Percentiles rank a stretch among this genome's conserved stretches.
phyloP scores from a whole-genome alignment of 2,329 filamentous ascomycete genomes.

The Apiospora malaysiana region DNA sequence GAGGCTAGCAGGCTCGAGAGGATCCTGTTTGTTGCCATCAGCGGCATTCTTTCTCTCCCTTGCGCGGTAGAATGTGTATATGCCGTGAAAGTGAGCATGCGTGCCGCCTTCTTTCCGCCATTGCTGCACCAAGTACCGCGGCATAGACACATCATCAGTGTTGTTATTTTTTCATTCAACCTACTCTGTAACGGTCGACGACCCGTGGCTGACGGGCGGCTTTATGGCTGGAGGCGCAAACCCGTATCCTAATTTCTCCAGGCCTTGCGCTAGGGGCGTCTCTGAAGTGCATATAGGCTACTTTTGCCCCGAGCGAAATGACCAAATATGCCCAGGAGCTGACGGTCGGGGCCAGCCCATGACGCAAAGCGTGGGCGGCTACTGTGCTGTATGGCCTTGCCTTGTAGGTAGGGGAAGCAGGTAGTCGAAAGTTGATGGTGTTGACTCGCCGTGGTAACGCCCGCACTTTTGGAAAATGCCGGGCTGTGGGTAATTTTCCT shows the following conservation, averaged over 20 bases:
- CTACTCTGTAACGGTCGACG: background rate
- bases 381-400: background rate
- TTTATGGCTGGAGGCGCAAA: background rate
- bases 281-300: background rate
- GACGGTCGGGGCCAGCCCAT: background rate
- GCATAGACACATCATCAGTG: background rate
- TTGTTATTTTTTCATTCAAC: background rate
- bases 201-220: conserved; percentile 1
- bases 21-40: conserved; percentile 8
- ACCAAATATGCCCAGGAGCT: background rate
- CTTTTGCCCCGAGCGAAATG: background rate
- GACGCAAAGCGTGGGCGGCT: conserved; percentile 2
- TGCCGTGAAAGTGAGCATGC: background rate
- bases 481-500: background rate
- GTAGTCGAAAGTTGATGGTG: conserved; percentile 2
- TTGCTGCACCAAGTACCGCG: background rate
- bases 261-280: background rate
- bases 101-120: background rate
- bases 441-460: background rate
- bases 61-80: background rate
- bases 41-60: background rate
- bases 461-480: conserved; percentile 15
- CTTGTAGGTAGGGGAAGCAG: background rate
- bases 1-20: conserved; percentile 1
- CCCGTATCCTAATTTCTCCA: background rate